These are phyloP conservation scores for Carpinus fangiana DNA, from an alignment of 306 rosid genomes.

Conservation along the genomic window DNA sequence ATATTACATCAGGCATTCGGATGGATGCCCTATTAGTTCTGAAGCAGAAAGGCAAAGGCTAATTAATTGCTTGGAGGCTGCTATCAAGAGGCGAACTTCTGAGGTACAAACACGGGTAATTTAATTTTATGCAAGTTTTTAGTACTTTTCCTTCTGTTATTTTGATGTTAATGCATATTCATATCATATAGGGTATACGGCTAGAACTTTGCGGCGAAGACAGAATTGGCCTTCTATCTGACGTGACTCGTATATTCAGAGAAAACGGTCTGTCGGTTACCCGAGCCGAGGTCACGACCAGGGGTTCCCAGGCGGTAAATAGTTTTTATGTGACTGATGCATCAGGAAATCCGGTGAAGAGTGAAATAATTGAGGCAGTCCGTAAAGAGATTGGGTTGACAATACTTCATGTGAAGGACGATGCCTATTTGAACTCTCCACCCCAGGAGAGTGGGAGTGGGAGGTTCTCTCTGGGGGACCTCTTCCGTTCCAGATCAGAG, in stretches of 20 bases:
- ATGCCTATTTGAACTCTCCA: constrained; percentile 50
- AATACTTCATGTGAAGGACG: constrained; percentile 66
- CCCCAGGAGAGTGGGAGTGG: constrained; percentile 46
- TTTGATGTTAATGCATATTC: constrained; percentile 17
- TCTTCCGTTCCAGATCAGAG: constrained; percentile 81
- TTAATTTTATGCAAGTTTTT: constrained; percentile 2
- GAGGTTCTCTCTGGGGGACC: constrained; percentile 63
- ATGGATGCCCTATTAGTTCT: constrained; percentile 82
- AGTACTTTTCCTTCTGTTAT: background rate
- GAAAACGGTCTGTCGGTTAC: constrained; percentile 90
- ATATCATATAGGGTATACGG: constrained; percentile 70
- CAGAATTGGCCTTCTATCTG: constrained; percentile 84
- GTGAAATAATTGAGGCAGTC: constrained; percentile 84
- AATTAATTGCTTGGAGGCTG: constrained; percentile 95
- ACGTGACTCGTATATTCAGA: constrained; percentile 93
- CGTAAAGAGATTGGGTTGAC: constrained; percentile 79
- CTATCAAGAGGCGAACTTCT: constrained; percentile 76
- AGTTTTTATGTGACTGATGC: constrained; percentile 83
- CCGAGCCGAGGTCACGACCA: constrained; percentile 89
- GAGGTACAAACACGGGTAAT: constrained; percentile 50
- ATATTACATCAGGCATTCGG: constrained; percentile 83
- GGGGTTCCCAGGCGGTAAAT: constrained; percentile 77
- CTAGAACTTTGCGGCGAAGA: constrained; percentile 87
- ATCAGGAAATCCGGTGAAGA: constrained; percentile 76
- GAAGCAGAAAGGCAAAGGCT: constrained; percentile 96